These are phyloP conservation scores for Solanum sejunctum DNA, from an alignment of 257 asterid species.

Conservation along the genomic window DNA sequence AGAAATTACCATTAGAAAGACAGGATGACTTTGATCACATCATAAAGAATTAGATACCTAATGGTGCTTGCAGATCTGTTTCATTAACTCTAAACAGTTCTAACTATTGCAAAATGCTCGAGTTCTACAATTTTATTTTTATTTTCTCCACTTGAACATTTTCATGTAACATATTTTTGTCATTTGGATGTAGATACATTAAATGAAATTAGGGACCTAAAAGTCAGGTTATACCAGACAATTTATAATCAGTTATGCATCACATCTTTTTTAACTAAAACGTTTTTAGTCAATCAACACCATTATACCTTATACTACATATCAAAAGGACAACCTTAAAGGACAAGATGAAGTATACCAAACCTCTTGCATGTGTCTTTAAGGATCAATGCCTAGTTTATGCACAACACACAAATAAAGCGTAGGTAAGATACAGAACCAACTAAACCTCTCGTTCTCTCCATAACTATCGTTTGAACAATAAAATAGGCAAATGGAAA, in stretches of 20 bases:
- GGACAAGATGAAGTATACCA: neutral
- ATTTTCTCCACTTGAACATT: neutral
- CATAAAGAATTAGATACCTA: neutral
- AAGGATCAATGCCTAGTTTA: neutral
- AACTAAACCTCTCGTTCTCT: neutral
- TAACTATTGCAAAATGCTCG: neutral
- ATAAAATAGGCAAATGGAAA: neutral
- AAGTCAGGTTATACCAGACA: neutral
- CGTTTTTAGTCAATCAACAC: neutral
- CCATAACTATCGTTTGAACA: neutral
- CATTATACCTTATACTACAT: neutral
- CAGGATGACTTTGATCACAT: neutral
- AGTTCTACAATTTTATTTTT: neutral
- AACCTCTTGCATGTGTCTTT: neutral
- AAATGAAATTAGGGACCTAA: neutral
- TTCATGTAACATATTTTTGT: neutral
- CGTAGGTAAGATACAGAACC: neutral
- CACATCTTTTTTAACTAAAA: neutral
- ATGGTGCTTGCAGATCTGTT: neutral
- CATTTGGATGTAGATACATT: neutral
- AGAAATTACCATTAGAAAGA: neutral
- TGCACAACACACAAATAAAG: neutral
- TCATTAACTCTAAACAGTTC: neutral
- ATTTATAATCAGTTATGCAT: neutral
- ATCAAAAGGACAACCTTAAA: neutral